Conservation (phyloP, 768 basidiomycete genomes). For the Mycena filopes region DNA sequence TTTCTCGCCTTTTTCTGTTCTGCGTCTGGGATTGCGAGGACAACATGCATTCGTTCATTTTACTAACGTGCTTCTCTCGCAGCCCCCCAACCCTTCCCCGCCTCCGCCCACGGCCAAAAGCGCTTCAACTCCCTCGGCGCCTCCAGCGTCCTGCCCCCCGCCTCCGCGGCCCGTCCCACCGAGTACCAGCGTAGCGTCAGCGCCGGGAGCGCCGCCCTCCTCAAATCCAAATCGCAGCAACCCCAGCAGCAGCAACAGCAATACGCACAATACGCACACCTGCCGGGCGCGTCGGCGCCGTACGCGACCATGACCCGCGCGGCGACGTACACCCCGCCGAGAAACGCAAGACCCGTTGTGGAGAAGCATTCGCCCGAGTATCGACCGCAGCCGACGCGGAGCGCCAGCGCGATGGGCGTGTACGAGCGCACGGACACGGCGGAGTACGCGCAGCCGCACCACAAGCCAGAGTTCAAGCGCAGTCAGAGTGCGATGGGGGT, state of each 20-base stretch:
- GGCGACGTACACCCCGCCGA: slow-evolving; percentile 22
- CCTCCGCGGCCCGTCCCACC: background rate
- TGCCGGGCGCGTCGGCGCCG: slow-evolving; percentile 29
- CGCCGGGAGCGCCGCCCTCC: slow-evolving; percentile 19
- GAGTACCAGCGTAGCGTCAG: slow-evolving; percentile 39
- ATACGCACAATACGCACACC: slow-evolving; percentile 20
- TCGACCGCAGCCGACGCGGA: slow-evolving; percentile 5
- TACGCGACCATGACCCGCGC: slow-evolving; percentile 30
- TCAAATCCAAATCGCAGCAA: slow-evolving; percentile 4
- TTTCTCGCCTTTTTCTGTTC: slow-evolving; percentile 9
- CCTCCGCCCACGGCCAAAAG: slow-evolving; percentile 51
- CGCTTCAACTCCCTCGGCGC: slow-evolving; percentile 73
- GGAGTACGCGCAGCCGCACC: background rate
- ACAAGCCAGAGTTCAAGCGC: slow-evolving; percentile 12
- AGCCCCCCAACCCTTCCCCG: slow-evolving; percentile 27
- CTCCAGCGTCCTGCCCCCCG: slow-evolving; percentile 21
- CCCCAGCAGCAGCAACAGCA: background rate
- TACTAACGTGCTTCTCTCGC: slow-evolving; percentile 5
- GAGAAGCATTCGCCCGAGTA: background rate
- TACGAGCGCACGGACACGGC: background rate
- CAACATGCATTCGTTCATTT: too few relatives aligned
- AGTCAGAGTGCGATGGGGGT: too few relatives aligned
- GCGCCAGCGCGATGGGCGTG: slow-evolving; percentile 19
- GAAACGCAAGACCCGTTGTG: background rate
- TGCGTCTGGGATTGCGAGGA: too few relatives aligned